These are phyloP conservation scores for Crithidia acanthocephali DNA, from an alignment of 208 protist genomes.

Conservation along the genomic window DNA sequence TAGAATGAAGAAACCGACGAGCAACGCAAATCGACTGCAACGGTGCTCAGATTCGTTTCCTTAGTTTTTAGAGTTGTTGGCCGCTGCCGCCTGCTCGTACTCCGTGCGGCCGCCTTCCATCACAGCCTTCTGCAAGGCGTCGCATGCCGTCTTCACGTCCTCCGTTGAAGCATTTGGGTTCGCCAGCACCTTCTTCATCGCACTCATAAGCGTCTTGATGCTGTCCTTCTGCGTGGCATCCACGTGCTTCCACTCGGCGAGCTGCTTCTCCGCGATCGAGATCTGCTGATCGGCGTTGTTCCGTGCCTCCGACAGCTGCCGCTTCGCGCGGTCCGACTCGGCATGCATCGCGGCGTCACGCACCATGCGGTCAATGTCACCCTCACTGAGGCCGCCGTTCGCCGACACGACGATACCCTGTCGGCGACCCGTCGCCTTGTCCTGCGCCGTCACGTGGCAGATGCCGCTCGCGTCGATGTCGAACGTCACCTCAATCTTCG, in stretches of 20 bases:
- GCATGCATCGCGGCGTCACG: conserved; percentile 83
- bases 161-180: conserved; percentile 79
- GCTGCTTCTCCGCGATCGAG: conserved; percentile 69
- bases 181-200: conserved; percentile 65
- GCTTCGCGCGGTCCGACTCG: conserved; percentile 79
- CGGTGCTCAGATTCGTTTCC: neutral
- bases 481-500: conserved; percentile 98
- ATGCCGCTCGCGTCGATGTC: conserved; percentile 99
- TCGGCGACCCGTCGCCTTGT: conserved; percentile 96
- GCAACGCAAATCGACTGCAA: neutral
- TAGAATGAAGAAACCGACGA: too few relatives aligned
- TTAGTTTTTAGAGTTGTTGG: conserved; percentile 38
- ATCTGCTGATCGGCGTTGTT: conserved; percentile 87
- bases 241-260: conserved; percentile 90
- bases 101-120: conserved; percentile 82
- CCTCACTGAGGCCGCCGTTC: conserved; percentile 77
- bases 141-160: conserved; percentile 51
- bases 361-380: conserved; percentile 90
- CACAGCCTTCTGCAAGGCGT: conserved; percentile 87
- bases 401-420: conserved; percentile 97
- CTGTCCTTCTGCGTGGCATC: conserved; percentile 73
- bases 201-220: conserved; percentile 51
- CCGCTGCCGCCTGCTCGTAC: conserved; percentile 77
- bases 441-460: conserved; percentile 97
- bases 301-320: conserved; percentile 77